phyloP scores from a whole-genome alignment of 2,329 filamentous ascomycete species.

The Dactylellina parvicollis region DNA sequence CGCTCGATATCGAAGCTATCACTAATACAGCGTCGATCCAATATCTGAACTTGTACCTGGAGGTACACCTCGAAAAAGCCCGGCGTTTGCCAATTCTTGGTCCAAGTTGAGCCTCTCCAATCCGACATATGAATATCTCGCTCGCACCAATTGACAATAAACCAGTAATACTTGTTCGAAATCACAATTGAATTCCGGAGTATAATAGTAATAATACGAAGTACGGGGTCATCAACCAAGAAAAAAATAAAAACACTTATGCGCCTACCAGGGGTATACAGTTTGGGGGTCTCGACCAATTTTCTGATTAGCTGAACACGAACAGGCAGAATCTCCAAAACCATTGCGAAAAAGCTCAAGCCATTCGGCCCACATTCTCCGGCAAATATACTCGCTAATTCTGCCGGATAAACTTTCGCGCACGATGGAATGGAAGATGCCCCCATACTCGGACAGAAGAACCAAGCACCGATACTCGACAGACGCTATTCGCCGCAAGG shows the following conservation, averaged over 20 bases:
- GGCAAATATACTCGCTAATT: conserved; percentile 48
- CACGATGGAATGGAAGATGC: neutral
- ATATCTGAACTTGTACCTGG: neutral
- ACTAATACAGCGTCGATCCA: conserved; percentile 28
- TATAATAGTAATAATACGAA: conserved; percentile 8
- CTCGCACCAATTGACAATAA: neutral
- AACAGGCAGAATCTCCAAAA: conserved; percentile 19
- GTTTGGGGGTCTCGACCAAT: conserved; percentile 38
- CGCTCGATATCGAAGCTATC: conserved; percentile 21
- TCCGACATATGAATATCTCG: neutral
- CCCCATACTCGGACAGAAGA: neutral
- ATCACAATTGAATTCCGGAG: neutral
- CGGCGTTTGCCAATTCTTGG: conserved; percentile 4
- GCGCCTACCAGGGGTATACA: neutral
- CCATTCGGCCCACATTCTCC: conserved; percentile 36
- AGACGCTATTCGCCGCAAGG: conserved; percentile 1
- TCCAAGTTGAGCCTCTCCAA: conserved; percentile 16
- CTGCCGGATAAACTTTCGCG: conserved; percentile 43
- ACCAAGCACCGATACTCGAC: neutral
- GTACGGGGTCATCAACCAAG: too few species aligned
- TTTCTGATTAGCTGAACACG: conserved; percentile 28
- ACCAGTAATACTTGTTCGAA: neutral
- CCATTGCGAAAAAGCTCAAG: conserved; percentile 23
- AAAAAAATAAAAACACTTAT: too few species aligned
- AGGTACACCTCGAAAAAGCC: neutral